Percentiles rank a stretch among this genome's conserved stretches.
phyloP scores from a whole-genome alignment of 768 basidiomycete genomes.

The Dioszegia aurantiaca region DNA sequence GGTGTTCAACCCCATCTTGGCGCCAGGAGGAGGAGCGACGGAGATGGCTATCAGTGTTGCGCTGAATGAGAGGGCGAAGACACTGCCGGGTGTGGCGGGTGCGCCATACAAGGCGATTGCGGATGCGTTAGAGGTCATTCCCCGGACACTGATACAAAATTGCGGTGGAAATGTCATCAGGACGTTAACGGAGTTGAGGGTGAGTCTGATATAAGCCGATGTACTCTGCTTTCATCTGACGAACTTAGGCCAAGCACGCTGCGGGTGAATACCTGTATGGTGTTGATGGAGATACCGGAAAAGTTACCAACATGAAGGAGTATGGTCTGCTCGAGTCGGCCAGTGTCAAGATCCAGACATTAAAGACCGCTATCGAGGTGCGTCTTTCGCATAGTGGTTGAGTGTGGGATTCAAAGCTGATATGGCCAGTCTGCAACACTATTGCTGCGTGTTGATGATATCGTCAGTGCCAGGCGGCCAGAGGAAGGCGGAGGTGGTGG shows the following conservation, averaged over 20 bases:
- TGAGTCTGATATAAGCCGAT: slow-evolving; percentile 52
- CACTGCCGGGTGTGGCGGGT: slow-evolving; percentile 79
- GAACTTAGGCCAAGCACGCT: slow-evolving; percentile 81
- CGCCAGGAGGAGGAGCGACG: slow-evolving; percentile 92
- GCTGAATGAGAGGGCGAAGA: slow-evolving; percentile 66
- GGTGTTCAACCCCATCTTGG: slow-evolving; percentile 89
- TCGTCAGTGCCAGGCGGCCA: slow-evolving; percentile 58
- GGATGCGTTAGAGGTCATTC: slow-evolving; percentile 96
- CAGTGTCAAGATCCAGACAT: slow-evolving; percentile 94
- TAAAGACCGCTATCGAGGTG: slow-evolving; percentile 96
- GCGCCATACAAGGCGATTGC: slow-evolving; percentile 89
- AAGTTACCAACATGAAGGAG: slow-evolving; percentile 89
- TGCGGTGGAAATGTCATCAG: slow-evolving; percentile 92
- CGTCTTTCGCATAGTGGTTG: slow-evolving; percentile 19
- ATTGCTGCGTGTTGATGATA: slow-evolving; percentile 87
- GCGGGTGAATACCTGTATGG: slow-evolving; percentile 88
- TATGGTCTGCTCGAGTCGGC: slow-evolving; percentile 95
- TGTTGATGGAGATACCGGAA: slow-evolving; percentile 92
- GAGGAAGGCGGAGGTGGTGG: slow-evolving; percentile 46
- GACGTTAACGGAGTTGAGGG: slow-evolving; percentile 86
- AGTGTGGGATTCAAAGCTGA: not conserved
- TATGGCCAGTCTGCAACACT: slow-evolving; percentile 71
- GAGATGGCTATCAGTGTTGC: slow-evolving; percentile 97
- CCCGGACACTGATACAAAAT: slow-evolving; percentile 90
- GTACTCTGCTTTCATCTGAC: not conserved